These are phyloP conservation scores for Suillus plorans DNA, from an alignment of 768 basidiomycete species.

Conservation along the genomic window DNA sequence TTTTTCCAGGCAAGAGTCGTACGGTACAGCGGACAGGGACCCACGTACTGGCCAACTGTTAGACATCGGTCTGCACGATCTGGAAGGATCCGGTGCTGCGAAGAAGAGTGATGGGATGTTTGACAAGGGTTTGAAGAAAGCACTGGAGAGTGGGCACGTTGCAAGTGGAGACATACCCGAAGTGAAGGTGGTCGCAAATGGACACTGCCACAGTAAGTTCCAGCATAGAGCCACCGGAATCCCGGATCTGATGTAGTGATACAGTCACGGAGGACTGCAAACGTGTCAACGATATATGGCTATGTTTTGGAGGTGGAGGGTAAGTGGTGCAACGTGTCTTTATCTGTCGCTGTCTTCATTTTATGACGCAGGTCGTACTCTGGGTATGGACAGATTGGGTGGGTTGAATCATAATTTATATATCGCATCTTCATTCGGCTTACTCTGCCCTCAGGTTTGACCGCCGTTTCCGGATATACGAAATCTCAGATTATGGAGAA, in stretches of 20 bases:
- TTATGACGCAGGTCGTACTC: constrained; percentile 62
- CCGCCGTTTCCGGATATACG: constrained; percentile 86
- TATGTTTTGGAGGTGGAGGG: constrained; percentile 89
- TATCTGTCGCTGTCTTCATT: neutral
- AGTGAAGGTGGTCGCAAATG: constrained; percentile 88
- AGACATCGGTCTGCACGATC: constrained; percentile 64
- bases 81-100: constrained; percentile 60
- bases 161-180: constrained; percentile 52
- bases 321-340: constrained; percentile 33
- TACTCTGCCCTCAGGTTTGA: constrained; percentile 61
- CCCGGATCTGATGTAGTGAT: constrained; percentile 15
- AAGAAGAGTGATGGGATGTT: constrained; percentile 83
- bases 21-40: constrained; percentile 65
- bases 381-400: constrained; percentile 80
- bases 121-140: constrained; percentile 72
- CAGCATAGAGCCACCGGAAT: neutral
- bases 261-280: constrained; percentile 87
- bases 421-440: constrained; percentile 1
- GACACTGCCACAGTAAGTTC: constrained; percentile 79
- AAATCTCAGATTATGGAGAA: constrained; percentile 89
- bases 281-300: constrained; percentile 84
- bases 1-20: constrained; percentile 66
- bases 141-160: constrained; percentile 67
- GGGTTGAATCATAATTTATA: constrained; percentile 17
- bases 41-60: constrained; percentile 57